Evolutionary conservation across 805 yeast genomes (phyloP).

Genomic region (Pichia kluyveri): DNA sequence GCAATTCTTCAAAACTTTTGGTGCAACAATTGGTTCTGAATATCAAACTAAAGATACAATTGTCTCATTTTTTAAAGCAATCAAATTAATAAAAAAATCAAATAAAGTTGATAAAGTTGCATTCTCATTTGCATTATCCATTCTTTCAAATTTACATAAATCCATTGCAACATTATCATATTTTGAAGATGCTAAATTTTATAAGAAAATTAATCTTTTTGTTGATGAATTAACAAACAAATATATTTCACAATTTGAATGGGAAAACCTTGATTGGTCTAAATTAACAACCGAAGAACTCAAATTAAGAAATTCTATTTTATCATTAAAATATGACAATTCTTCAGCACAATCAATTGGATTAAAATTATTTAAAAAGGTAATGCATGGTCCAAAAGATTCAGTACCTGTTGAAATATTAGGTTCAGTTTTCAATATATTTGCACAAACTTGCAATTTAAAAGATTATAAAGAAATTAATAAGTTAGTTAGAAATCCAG

Average conservation of each 20-base stretch:
- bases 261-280: constrained; percentile 27
- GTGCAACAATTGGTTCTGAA: constrained; percentile 28
- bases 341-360: constrained; percentile 26
- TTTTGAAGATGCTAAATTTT: constrained; percentile 12
- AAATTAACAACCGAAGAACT: constrained; percentile 28
- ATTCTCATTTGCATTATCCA: constrained; percentile 28
- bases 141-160: constrained; percentile 25
- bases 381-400: constrained; percentile 44
- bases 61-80: constrained; percentile 25
- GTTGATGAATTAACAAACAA: constrained; percentile 11
- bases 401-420: constrained; percentile 46
- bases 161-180: constrained; percentile 18
- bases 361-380: constrained; percentile 35
- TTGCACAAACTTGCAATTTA: constrained; percentile 19
- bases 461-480: constrained; percentile 55
- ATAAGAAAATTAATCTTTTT: constrained; percentile 9
- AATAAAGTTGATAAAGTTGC: constrained; percentile 26
- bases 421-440: constrained; percentile 30
- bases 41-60: constrained; percentile 25
- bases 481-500: constrained; percentile 42
- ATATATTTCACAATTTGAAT: constrained; percentile 26
- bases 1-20: constrained; percentile 31
- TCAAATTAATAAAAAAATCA: constrained; percentile 21
- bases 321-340: constrained; percentile 29
- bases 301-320: constrained; percentile 33